A percentile compares a stretch with the other conserved stretches of the same genome.
These are phyloP conservation scores for Yamadazyma kanchanaburiensis DNA, from an alignment of 1,139 yeast species.

Conservation along the genomic window DNA sequence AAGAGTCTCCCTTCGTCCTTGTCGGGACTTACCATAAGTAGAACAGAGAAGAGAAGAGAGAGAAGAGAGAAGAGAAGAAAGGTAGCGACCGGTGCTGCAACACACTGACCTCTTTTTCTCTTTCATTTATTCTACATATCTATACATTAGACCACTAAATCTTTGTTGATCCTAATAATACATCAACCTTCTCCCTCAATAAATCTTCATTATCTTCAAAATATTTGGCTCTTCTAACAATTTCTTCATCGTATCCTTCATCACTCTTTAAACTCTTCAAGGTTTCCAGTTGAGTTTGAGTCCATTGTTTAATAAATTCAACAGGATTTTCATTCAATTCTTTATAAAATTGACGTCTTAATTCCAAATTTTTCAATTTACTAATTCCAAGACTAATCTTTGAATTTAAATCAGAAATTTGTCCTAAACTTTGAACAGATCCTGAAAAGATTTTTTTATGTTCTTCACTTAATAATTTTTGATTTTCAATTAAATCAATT, in stretches of 20 bases:
- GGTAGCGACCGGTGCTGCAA: too few species aligned
- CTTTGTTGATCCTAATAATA: conserved; percentile 49
- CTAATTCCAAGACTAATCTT: conserved; percentile 62
- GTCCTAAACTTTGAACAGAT: conserved; percentile 42
- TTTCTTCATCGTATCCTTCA: conserved; percentile 87
- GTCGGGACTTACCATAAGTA: too few species aligned
- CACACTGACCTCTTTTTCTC: too few species aligned
- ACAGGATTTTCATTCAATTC: conserved; percentile 76
- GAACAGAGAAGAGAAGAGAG: too few species aligned
- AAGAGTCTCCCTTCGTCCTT: too few species aligned
- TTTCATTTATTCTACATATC: too few species aligned
- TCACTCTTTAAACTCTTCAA: conserved; percentile 78
- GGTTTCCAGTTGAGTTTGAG: conserved; percentile 71
- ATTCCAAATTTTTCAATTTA: conserved; percentile 57
- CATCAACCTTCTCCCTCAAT: conserved; percentile 71
- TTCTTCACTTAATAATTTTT: conserved; percentile 36
- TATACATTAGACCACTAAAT: too few species aligned
- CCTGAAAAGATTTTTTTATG: conserved; percentile 39
- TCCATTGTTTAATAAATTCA: conserved; percentile 68
- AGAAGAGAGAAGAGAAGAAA: too few species aligned
- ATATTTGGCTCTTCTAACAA: conserved; percentile 78
- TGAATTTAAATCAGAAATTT: conserved; percentile 55
- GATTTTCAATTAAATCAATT: conserved; percentile 38
- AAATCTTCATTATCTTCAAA: conserved; percentile 68
- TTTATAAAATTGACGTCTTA: conserved; percentile 57